Evolutionary conservation across 257 asterid species (phyloP), one percentile per base, ranked within the genome.

Genomic region (Solanum pinnatisectum): DNA sequence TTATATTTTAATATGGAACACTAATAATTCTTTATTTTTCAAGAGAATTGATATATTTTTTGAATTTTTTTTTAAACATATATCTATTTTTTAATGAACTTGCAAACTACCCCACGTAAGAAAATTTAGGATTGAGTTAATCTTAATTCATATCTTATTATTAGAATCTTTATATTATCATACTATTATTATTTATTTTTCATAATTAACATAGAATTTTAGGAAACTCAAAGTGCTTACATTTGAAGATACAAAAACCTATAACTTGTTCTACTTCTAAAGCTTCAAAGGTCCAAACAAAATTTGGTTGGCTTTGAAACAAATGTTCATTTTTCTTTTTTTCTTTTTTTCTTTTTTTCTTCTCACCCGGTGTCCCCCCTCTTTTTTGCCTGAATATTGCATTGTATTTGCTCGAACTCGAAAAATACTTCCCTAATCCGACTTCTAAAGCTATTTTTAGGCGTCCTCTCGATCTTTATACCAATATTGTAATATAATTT

Each of bases 331-430:
- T 52, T 49, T 52, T 6, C 1, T 4, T 1, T 13, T 13, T 4
- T n/a, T n/a, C n/a, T n/a, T 0, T 5, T 14, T 15, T 6, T 16
- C 1, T 30, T 30, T 30, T 30, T 30, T 30, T 30, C 16, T 52
- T 52, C 16, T 1, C 23, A 6, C 0, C 8, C 10, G 0, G 10
- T 52, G 22, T 16, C 22, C 0, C 8, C 9, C 2, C 6, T 6
- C 4, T 52, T 52, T 52, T 52, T 52, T 18, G n/a, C 7, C 2
- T 20, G 3, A 11, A 59, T 59, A 1, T 59, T 2, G 1, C 5
- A 3, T 59, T 22, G 2, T 20, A 20, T 59, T 59, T 59, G 25
- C 5, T 59, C 2, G 12, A 59, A 8, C 25, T 7, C 12, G 10
- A 0, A 0, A 59, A 20, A 59, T 12, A 59, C 67, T 59, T 59